A percentile compares a stretch with the other conserved stretches of the same genome.
Evolutionary conservation across 2,329 filamentous ascomycete genomes (phyloP).

Genomic region (Nannizziopsis barbatae): DNA sequence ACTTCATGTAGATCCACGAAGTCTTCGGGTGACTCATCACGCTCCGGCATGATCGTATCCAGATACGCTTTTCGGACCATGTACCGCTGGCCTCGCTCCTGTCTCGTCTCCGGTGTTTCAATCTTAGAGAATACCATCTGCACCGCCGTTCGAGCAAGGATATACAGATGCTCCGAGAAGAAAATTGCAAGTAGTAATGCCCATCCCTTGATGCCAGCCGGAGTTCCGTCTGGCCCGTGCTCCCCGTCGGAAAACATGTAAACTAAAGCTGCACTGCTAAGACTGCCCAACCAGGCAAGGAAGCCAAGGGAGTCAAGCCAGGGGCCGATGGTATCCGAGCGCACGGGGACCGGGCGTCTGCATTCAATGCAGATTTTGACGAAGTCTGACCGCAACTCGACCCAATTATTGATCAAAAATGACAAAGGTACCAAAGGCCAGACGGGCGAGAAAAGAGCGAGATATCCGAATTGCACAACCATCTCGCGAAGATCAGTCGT

Average conservation of each 20-base stretch:
- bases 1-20: not conserved
- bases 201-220: slow-evolving; percentile 62
- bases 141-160: slow-evolving; percentile 63
- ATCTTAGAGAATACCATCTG: slow-evolving; percentile 64
- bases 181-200: slow-evolving; percentile 71
- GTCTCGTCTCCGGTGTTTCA: slow-evolving; percentile 75
- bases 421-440: slow-evolving; percentile 88
- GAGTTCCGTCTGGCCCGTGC: slow-evolving; percentile 19
- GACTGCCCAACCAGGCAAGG: slow-evolving; percentile 82
- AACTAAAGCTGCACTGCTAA: slow-evolving; percentile 77
- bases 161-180: slow-evolving; percentile 78
- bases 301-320: slow-evolving; percentile 80
- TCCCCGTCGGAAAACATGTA: slow-evolving; percentile 64
- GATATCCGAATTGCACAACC: slow-evolving; percentile 79
- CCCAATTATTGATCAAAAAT: slow-evolving; percentile 91
- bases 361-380: slow-evolving; percentile 87
- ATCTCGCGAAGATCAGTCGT: slow-evolving; percentile 86
- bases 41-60: slow-evolving; percentile 30
- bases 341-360: slow-evolving; percentile 78
- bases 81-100: slow-evolving; percentile 72
- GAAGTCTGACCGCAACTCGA: slow-evolving; percentile 85
- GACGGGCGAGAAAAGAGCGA: slow-evolving; percentile 81
- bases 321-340: slow-evolving; percentile 86
- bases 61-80: slow-evolving; percentile 68
- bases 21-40: not conserved